Percentiles rank a stretch among this genome's conserved stretches.
phyloP scores from a whole-genome alignment of 495 filamentous ascomycete species.

The Penicillium steckii region DNA sequence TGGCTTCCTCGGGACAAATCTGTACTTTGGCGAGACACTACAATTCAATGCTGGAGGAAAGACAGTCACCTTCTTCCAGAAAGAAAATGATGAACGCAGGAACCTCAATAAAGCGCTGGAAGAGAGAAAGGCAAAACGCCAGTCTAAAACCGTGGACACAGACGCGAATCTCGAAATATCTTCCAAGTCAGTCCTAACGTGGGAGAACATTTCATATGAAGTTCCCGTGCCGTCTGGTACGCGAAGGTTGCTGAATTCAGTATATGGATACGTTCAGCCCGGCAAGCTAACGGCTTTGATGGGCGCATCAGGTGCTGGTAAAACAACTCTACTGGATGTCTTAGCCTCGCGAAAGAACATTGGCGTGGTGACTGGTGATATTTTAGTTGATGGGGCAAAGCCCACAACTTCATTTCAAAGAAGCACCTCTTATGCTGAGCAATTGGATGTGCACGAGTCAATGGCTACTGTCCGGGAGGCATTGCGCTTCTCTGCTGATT shows the following conservation, averaged over 20 bases:
- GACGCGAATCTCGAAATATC: slow-evolving; percentile 61
- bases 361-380: slow-evolving; percentile 71
- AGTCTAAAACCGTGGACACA: slow-evolving; percentile 46
- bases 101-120: slow-evolving; percentile 64
- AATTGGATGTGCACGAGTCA: slow-evolving; percentile 77
- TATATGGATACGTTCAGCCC: slow-evolving; percentile 77
- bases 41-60: slow-evolving; percentile 76
- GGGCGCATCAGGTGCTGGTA: slow-evolving; percentile 85
- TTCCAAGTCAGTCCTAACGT: slow-evolving; percentile 54
- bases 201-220: slow-evolving; percentile 58
- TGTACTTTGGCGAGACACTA: slow-evolving; percentile 72
- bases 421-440: slow-evolving; percentile 78
- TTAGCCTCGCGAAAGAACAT: slow-evolving; percentile 75
- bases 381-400: slow-evolving; percentile 68
- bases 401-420: slow-evolving; percentile 74
- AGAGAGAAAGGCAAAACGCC: slow-evolving; percentile 54
- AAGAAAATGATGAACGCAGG: slow-evolving; percentile 68
- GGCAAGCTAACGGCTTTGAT: slow-evolving; percentile 79
- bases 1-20: slow-evolving; percentile 66
- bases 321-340: slow-evolving; percentile 80
- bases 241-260: slow-evolving; percentile 64
- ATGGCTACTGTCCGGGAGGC: slow-evolving; percentile 82
- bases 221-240: slow-evolving; percentile 69
- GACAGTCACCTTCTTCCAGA: slow-evolving; percentile 69
- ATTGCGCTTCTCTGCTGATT: slow-evolving; percentile 76